Evolutionary conservation across 2,329 filamentous ascomycete genomes (phyloP), one percentile per base, ranked within the genome.

Genomic region (Huntiella abstrusa): DNA sequence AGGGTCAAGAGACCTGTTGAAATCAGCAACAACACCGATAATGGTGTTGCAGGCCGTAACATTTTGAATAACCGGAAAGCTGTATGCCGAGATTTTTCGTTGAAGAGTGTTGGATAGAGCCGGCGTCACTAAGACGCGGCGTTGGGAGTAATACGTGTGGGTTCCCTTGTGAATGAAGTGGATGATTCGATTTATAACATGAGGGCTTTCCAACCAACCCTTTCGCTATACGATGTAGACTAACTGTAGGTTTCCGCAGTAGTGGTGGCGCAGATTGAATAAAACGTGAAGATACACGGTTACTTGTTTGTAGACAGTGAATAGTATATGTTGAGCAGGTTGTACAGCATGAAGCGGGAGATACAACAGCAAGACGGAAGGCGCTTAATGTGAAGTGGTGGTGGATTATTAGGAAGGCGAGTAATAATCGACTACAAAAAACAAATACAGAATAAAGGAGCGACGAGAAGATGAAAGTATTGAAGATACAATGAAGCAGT

Each of bases 41-140:
- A 68, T 54, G 91, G 88, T 51, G 91, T 96, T 51, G 91, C 88
- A 52, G 91, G 87, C 58, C 87, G 83, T 61, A 96, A 69, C 76
- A 93, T 84, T 52, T 36, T 58, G 55, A 45, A 43, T 40, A 51
- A 48, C 46, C 49, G 49, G 48, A 49, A 48, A 49, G 40, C 19
- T 37, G 34, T 36, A 13, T 17, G 13, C 13, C 13, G 43, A 28
- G 17, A 15, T n/a, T 39, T 28, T 17, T 33, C n/a, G 10, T 13
- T 34, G 33, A 4, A 43, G 15, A 22, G 39, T 22, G 19, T 35
- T 15, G n/a, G 32, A 22, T 49, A 47, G 45, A 54, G 63, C 64
- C 64, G 53, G 60, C 64, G 64, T 58, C 64, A 50, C 63, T 56
- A 60, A 64, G 64, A 66, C 64, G 63, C 62, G 64, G 64, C 62